Evolutionary conservation across 495 filamentous ascomycete genomes (phyloP), one percentile per base, ranked within the genome.

Genomic region (Antarctomyces pellizariae): DNA sequence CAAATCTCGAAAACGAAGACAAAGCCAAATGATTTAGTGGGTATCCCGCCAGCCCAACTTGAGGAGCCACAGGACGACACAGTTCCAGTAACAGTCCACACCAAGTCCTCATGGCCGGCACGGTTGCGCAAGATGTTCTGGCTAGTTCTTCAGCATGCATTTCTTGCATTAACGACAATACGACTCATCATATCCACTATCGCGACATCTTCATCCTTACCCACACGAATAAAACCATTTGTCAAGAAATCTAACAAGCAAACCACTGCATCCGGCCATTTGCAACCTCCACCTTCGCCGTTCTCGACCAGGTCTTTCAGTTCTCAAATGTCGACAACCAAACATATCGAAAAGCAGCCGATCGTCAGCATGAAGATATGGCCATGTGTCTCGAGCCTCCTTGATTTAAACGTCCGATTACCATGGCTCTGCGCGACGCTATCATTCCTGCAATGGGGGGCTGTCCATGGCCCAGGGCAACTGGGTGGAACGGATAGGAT

Each of bases 401-500:
- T 79, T 41, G 67, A 75, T 53, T 43, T 90, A 31, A 57, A 74
- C 33, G 43, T 47, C 31, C 69, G 75, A 47, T 83, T 89, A 76
- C 82, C 82, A 18, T 92, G 82, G 82, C 54, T 89, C 22, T 56
- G 50, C 39, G 77, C 75, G 38, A 44, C 63, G 29, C 39, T 82
- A 18, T 67, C 72, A 27, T 59, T 91, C 41, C 39, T 69, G 29
- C 78, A 82, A 49, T 69, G 72, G 56, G 56, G 62, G 33, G 55
- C 65, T 39, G 44, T 84, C 38, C 53, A 52, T 37, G 75, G 78
- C 20, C 74, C 76, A 35, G 72, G 78, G 38, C 57, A 51, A 48
- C 45, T 90, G 19, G 78, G 75, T 47, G 57, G 58, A 43, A 64
- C 72, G 5, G 62, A 82, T 47, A 71, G 78, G 30, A 58, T 67